A percentile compares a stretch with the other conserved stretches of the same genome.
These are phyloP conservation scores for Brassica juncea DNA, from an alignment of 345 rosid species.

Conservation along the genomic window DNA sequence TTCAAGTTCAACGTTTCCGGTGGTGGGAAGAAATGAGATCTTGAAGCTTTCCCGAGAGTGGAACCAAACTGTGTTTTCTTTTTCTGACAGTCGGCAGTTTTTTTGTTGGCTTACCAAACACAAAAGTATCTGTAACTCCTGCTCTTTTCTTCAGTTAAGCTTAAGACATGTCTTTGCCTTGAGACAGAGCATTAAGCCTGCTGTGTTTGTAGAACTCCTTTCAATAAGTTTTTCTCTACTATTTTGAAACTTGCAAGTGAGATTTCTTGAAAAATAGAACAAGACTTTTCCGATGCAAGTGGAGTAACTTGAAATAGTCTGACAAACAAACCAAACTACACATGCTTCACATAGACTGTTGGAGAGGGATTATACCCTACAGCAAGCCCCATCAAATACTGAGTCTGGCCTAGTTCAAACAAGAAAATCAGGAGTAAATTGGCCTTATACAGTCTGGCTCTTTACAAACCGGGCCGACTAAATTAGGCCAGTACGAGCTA, in stretches of 20 bases:
- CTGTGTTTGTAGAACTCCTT: constrained; percentile 16
- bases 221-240: constrained; percentile 15
- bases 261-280: too few relatives aligned
- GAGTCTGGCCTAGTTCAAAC: too few relatives aligned
- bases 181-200: not conserved
- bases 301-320: too few relatives aligned
- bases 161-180: constrained; percentile 34
- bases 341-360: too few relatives aligned
- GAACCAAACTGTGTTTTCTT: constrained; percentile 30
- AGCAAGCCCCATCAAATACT: too few relatives aligned
- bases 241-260: not conserved
- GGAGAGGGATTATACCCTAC: too few relatives aligned
- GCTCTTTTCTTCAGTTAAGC: constrained; percentile 20
- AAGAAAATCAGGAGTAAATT: too few relatives aligned
- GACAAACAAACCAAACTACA: too few relatives aligned
- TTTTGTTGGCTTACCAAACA: constrained; percentile 21
- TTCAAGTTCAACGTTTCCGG: constrained; percentile 98
- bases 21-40: constrained; percentile 89
- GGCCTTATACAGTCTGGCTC: too few relatives aligned
- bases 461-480: too few relatives aligned
- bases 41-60: constrained; percentile 23
- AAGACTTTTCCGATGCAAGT: too few relatives aligned
- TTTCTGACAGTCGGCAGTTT: constrained; percentile 14
- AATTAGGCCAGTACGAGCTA: too few relatives aligned
- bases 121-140: constrained; percentile 17